Conservation (phyloP, 2,329 filamentous ascomycete genomes). For the Rhinocladiella mackenziei region DNA sequence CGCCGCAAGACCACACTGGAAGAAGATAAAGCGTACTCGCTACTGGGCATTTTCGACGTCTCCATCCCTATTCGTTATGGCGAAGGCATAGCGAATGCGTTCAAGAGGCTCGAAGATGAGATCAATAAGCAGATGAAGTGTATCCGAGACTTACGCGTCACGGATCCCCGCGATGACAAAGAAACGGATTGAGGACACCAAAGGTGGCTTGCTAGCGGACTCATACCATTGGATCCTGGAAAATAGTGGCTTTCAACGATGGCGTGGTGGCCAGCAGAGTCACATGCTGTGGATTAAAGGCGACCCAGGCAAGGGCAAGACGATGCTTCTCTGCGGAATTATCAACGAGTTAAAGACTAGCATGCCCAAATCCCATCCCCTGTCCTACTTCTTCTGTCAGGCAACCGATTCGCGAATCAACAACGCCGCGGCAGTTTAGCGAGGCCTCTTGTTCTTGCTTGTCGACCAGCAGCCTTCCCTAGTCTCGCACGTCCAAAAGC, state of each 20-base stretch:
- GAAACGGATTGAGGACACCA: constrained; percentile 27
- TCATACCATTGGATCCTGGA: constrained; percentile 29
- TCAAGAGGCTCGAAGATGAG: constrained; percentile 28
- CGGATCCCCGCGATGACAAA: constrained; percentile 27
- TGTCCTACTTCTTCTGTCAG: constrained; percentile 44
- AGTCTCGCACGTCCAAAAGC: constrained; percentile 34
- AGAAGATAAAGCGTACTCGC: constrained; percentile 20
- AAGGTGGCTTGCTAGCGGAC: constrained; percentile 24
- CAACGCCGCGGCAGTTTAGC: constrained; percentile 34
- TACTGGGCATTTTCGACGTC: constrained; percentile 32
- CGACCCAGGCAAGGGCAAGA: constrained; percentile 40
- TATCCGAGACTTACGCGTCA: constrained; percentile 8
- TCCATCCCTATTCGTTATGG: constrained; percentile 34
- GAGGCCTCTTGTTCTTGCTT: constrained; percentile 44
- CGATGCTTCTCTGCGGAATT: constrained; percentile 38
- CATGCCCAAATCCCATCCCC: constrained; percentile 37
- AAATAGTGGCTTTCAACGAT: constrained; percentile 24
- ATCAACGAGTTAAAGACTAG: constrained; percentile 29
- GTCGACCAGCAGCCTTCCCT: constrained; percentile 35
- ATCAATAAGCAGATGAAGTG: constrained; percentile 3
- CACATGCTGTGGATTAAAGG: constrained; percentile 39
- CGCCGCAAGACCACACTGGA: constrained; percentile 22
- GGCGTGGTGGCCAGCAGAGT: constrained; percentile 26
- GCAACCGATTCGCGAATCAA: constrained; percentile 31
- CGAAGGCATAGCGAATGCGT: constrained; percentile 27